A percentile compares a stretch with the other conserved stretches of the same genome.
Evolutionary conservation across 768 basidiomycete genomes (phyloP).

Genomic region (Rhizopogon sp.): DNA sequence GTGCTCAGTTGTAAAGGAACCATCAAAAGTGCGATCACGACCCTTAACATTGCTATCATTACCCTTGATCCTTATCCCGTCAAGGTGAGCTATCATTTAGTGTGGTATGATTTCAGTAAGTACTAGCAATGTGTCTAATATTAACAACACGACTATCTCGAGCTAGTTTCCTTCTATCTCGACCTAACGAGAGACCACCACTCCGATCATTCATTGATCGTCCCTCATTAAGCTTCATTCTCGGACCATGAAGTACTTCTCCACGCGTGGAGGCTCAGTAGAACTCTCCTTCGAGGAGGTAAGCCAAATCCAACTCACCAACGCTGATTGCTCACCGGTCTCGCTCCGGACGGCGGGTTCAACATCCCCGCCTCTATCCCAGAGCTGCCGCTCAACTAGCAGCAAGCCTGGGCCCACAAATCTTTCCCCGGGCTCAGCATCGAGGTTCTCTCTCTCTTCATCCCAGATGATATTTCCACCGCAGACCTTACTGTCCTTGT

Average conservation of each 20-base stretch:
- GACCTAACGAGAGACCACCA: not conserved
- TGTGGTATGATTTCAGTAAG: constrained; percentile 11
- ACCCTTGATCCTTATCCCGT: no score
- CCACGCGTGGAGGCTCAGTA: no score
- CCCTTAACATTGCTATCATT: constrained; percentile 24
- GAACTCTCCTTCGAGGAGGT: no score
- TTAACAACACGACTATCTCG: no score
- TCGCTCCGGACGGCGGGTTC: no score
- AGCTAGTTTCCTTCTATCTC: no score
- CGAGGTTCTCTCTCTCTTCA: constrained; percentile 84
- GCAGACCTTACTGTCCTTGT: constrained; percentile 70
- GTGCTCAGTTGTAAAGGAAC: constrained; percentile 7
- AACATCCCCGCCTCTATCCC: constrained; percentile 73
- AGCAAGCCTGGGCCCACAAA: constrained; percentile 63
- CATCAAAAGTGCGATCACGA: constrained; percentile 23
- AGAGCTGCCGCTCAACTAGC: constrained; percentile 76
- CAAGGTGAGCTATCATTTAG: constrained; percentile 17
- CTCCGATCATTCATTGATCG: not conserved
- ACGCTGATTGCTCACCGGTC: no score
- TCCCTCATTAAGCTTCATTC: not conserved
- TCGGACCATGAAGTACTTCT: constrained; percentile 7
- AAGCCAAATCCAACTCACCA: no score
- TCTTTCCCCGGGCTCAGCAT: constrained; percentile 84
- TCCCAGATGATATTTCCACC: constrained; percentile 70
- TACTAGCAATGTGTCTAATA: no score